Conservation (phyloP, 306 rosid species). For the Ceratonia siliqua region DNA sequence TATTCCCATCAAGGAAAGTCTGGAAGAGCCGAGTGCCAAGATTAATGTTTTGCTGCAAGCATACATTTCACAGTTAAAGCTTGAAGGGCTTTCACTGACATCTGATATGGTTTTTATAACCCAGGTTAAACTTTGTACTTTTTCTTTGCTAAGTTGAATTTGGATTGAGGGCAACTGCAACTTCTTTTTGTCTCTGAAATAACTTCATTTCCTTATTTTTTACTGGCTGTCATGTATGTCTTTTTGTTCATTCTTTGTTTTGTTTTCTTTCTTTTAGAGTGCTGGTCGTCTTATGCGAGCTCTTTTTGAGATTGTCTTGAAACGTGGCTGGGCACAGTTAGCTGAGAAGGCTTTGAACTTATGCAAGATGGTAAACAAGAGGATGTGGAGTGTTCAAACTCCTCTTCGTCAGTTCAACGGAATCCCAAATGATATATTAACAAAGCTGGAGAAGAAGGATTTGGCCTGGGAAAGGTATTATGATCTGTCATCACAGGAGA, state of each 20-base stretch:
- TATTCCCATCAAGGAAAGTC: slow-evolving; percentile 92
- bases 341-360: slow-evolving; percentile 91
- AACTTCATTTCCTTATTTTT: background rate
- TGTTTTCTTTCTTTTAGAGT: slow-evolving; percentile 56
- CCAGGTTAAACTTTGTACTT: slow-evolving; percentile 58
- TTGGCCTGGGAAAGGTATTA: slow-evolving; percentile 96
- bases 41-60: slow-evolving; percentile 93
- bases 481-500: slow-evolving; percentile 91
- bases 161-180: background rate
- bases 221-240: background rate
- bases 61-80: slow-evolving; percentile 86
- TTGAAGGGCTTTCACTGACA: slow-evolving; percentile 91
- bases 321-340: slow-evolving; percentile 95
- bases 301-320: slow-evolving; percentile 88
- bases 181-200: background rate
- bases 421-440: slow-evolving; percentile 64
- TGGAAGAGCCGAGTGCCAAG: slow-evolving; percentile 98
- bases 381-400: slow-evolving; percentile 97
- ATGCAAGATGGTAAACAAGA: slow-evolving; percentile 87
- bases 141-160: background rate
- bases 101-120: slow-evolving; percentile 97
- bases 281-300: slow-evolving; percentile 98
- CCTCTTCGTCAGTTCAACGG: slow-evolving; percentile 91
- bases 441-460: slow-evolving; percentile 89
- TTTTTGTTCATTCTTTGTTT: slow-evolving; percentile 24